A percentile compares a stretch with the other conserved stretches of the same genome.
Conservation (phyloP, 352 stramenopile genomes). For the Globisporangium lucens region DNA sequence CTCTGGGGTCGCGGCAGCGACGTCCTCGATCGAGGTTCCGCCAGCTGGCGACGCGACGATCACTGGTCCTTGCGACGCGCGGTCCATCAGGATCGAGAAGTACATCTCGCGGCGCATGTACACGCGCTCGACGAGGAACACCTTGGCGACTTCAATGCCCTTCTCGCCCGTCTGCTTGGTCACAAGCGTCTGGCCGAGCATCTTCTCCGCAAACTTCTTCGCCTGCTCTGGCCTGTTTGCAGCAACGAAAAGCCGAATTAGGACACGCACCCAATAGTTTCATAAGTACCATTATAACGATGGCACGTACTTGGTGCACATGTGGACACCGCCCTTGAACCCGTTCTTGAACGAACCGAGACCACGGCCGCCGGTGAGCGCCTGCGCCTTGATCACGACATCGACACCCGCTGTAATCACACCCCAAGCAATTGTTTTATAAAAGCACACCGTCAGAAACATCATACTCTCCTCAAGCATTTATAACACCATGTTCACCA, state of each 20-base stretch:
- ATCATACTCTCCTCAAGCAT: not conserved
- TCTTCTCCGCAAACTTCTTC: slow-evolving; percentile 81
- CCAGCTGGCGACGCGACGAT: slow-evolving; percentile 94
- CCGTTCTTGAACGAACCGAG: slow-evolving; percentile 97
- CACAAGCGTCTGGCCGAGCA: slow-evolving; percentile 94
- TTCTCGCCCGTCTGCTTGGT: slow-evolving; percentile 93
- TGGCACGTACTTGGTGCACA: slow-evolving; percentile 80
- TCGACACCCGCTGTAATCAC: slow-evolving; percentile 65
- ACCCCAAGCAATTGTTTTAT: not conserved
- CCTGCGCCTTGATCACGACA: slow-evolving; percentile 96
- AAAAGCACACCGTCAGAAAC: not conserved
- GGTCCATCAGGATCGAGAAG: slow-evolving; percentile 98
- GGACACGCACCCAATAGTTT: not conserved
- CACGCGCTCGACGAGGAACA: slow-evolving; percentile 91
- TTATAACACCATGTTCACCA: not conserved
- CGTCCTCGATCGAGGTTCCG: slow-evolving; percentile 97
- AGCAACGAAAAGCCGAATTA: not conserved
- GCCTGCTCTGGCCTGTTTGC: slow-evolving; percentile 57
- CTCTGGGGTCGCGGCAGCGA: slow-evolving; percentile 92
- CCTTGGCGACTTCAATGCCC: slow-evolving; percentile 88
- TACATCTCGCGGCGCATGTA: slow-evolving; percentile 98
- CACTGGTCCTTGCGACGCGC: slow-evolving; percentile 91
- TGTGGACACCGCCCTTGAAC: slow-evolving; percentile 97
- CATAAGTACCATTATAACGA: not conserved
- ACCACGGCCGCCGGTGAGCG: slow-evolving; percentile 94